Percentiles rank a stretch among this genome's conserved stretches.
Conservation (phyloP, 2,329 filamentous ascomycete species). For the Stromatinia cepivora region DNA sequence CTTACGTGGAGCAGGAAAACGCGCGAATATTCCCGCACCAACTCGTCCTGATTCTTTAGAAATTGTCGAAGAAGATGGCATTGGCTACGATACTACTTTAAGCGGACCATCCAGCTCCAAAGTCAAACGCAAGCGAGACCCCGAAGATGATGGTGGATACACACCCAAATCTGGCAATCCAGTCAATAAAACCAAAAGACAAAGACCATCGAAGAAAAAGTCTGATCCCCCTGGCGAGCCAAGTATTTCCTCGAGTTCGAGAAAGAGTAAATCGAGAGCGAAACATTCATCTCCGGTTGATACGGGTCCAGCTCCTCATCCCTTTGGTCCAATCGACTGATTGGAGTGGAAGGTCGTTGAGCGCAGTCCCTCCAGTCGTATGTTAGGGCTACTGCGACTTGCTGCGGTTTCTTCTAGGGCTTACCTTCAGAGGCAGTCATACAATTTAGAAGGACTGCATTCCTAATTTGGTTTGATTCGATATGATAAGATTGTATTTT, state of each 20-base stretch:
- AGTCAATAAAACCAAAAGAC: constrained; percentile 37
- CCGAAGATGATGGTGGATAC: constrained; percentile 58
- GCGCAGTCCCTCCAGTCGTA: neutral
- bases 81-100: constrained; percentile 40
- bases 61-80: constrained; percentile 42
- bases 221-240: constrained; percentile 18
- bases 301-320: constrained; percentile 11
- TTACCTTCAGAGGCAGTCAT: neutral
- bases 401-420: neutral
- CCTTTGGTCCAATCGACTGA: constrained; percentile 22
- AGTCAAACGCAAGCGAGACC: constrained; percentile 48
- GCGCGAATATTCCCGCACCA: constrained; percentile 40
- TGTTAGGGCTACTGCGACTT: neutral
- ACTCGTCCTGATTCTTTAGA: constrained; percentile 39
- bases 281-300: constrained; percentile 17
- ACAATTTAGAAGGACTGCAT: neutral
- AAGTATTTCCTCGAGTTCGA: constrained; percentile 12
- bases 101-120: constrained; percentile 29
- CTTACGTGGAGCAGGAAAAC: constrained; percentile 41
- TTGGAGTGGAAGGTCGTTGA: neutral
- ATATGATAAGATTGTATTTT: constrained; percentile 9
- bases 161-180: constrained; percentile 54
- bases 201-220: constrained; percentile 36
- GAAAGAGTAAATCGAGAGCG: constrained; percentile 20
- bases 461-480: neutral